These are phyloP conservation scores for Populus euphratica DNA, from an alignment of 345 rosid genomes.

Conservation along the genomic window DNA sequence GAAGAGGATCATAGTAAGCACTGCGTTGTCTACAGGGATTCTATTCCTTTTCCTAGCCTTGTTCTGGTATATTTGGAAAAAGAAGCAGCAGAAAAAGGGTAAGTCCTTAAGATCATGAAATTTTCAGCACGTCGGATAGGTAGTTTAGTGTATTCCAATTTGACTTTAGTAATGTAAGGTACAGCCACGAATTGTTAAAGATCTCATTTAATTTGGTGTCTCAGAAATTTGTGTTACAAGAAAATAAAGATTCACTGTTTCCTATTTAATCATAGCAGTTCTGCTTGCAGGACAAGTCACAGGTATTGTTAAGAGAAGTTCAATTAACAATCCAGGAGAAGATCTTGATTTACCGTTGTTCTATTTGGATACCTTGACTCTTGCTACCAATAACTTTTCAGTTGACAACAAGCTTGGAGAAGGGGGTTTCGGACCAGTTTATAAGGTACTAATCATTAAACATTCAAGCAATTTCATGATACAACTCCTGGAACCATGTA, in stretches of 20 bases:
- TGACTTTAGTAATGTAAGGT: too few relatives aligned
- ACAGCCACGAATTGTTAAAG: too few relatives aligned
- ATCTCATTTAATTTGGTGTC: too few relatives aligned
- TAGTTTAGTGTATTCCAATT: too few relatives aligned
- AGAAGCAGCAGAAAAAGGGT: background rate
- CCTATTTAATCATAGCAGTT: too few relatives aligned
- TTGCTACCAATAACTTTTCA: background rate
- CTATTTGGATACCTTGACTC: background rate
- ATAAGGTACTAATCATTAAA: background rate
- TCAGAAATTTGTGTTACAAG: too few relatives aligned
- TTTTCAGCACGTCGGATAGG: too few relatives aligned
- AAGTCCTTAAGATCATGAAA: background rate
- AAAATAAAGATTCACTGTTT: too few relatives aligned
- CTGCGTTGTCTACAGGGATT: background rate
- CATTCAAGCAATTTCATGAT: background rate
- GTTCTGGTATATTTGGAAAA: background rate
- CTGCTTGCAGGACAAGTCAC: too few relatives aligned
- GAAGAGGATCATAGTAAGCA: background rate
- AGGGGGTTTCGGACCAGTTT: background rate
- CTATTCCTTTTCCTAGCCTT: background rate
- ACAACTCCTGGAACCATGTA: background rate
- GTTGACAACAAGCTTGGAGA: background rate
- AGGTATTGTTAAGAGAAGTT: background rate
- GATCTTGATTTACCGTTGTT: background rate
- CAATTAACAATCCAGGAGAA: background rate